Evolutionary conservation across 371 early-diverging fungal genomes (phyloP).

Genomic region (Mucor racemosus): DNA sequence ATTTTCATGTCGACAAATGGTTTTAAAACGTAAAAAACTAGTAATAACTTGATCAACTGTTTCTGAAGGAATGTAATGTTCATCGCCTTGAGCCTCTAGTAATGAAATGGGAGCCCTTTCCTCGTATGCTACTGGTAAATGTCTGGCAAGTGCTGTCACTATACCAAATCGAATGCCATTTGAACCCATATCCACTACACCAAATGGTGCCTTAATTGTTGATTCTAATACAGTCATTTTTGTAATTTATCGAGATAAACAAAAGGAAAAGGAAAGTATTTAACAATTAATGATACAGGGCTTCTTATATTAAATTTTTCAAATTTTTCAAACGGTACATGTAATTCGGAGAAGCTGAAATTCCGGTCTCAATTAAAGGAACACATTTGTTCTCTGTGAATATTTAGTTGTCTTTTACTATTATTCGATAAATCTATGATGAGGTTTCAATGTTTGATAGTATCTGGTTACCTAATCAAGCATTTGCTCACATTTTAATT

Average conservation of each 20-base stretch:
- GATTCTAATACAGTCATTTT: conserved; percentile 9
- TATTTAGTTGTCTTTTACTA: too few species aligned
- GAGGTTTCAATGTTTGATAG: too few species aligned
- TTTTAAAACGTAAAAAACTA: conserved; percentile 54
- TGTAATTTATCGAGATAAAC: not conserved
- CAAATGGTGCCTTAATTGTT: conserved; percentile 41
- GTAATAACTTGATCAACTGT: conserved; percentile 50
- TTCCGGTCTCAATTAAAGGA: not conserved
- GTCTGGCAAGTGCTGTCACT: conserved; percentile 47
- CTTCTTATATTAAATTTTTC: conserved; percentile 1
- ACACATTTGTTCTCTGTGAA: too few species aligned
- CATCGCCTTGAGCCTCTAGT: conserved; percentile 49
- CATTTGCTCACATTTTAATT: too few species aligned
- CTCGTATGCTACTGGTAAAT: conserved; percentile 57
- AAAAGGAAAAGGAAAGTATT: not conserved
- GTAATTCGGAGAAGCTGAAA: not conserved
- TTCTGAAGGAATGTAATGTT: conserved; percentile 41
- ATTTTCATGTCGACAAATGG: conserved; percentile 48
- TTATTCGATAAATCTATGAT: too few species aligned
- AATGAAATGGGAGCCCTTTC: conserved; percentile 60
- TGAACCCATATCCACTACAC: conserved; percentile 64
- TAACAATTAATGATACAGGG: not conserved
- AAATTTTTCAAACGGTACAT: not conserved
- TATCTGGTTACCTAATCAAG: too few species aligned
- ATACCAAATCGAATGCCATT: conserved; percentile 65